phyloP scores from a whole-genome alignment of 164 flowering plant species.

The Kalanchoe fedtschenkoi region DNA sequence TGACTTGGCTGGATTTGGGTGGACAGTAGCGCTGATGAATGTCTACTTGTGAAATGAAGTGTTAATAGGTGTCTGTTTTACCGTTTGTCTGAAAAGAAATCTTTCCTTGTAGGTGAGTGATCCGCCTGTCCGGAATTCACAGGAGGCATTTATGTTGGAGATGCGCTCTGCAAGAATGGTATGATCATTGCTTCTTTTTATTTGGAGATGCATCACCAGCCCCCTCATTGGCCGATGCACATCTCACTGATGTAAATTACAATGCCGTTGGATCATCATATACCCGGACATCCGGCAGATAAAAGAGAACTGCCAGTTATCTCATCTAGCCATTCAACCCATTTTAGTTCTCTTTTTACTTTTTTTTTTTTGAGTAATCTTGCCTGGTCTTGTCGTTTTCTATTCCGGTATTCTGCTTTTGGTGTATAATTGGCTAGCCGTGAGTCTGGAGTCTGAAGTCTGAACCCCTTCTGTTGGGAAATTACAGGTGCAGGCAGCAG shows the following conservation, averaged over 20 bases:
- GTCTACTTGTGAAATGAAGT: no score
- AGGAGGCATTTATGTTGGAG: slow-evolving; percentile 95
- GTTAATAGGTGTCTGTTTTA: no score
- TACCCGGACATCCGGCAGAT: no score
- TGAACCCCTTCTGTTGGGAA: background rate
- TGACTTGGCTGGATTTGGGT: no score
- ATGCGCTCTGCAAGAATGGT: slow-evolving; percentile 93
- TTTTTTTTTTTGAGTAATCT: background rate
- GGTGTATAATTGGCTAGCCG: background rate
- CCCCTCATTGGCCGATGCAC: no score
- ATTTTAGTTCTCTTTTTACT: background rate
- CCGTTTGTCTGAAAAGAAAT: background rate
- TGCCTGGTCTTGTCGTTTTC: background rate
- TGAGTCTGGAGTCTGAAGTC: no score
- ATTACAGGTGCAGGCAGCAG: slow-evolving; percentile 86
- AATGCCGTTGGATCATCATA: no score
- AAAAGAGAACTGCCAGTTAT: no score
- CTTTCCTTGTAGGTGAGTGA: slow-evolving; percentile 57
- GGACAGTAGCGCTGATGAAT: no score
- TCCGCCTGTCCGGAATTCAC: slow-evolving; percentile 77
- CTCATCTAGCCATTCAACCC: background rate
- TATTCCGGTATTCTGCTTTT: background rate
- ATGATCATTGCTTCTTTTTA: background rate
- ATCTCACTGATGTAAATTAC: no score
- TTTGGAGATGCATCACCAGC: background rate